phyloP scores from a whole-genome alignment of 176 grass and related monocot genomes.

The Oryza australiensis region DNA sequence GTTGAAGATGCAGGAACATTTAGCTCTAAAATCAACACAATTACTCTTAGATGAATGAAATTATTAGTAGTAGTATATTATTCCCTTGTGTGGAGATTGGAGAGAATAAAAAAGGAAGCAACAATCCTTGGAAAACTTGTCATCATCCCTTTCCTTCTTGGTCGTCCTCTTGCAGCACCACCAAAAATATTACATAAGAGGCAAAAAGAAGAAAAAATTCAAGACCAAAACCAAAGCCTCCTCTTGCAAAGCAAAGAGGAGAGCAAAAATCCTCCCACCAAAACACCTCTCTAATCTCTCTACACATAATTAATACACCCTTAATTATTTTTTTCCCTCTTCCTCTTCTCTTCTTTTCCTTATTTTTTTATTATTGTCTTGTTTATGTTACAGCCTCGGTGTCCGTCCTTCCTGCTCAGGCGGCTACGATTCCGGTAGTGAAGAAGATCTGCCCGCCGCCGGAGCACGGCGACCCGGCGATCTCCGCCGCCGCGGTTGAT shows the following conservation, averaged over 20 bases:
- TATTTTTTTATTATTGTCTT: not conserved
- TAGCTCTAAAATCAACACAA: too few relatives aligned
- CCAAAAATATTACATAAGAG: not conserved
- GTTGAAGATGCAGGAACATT: too few relatives aligned
- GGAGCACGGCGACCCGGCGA: constrained; percentile 51
- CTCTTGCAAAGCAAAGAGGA: not conserved
- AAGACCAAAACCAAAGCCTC: constrained; percentile 3
- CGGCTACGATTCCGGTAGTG: constrained; percentile 67
- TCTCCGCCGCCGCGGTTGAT: constrained; percentile 8
- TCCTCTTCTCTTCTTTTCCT: not conserved
- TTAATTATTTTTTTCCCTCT: not conserved
- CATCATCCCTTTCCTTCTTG: not conserved
- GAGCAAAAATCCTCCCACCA: constrained; percentile 17
- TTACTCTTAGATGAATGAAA: not conserved
- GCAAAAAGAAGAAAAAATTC: not conserved
- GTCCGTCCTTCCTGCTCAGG: constrained; percentile 21
- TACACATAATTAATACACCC: not conserved
- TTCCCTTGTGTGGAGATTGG: constrained; percentile 14
- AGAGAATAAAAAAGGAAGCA: constrained; percentile 2
- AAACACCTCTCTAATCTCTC: not conserved
- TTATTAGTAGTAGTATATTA: not conserved
- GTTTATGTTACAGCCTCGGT: constrained; percentile 33
- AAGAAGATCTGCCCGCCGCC: constrained; percentile 69
- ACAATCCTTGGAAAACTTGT: constrained; percentile 40
- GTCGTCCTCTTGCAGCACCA: not conserved